Evolutionary conservation across 2,329 filamentous ascomycete genomes (phyloP).

Genomic region (Oidium heveae): DNA sequence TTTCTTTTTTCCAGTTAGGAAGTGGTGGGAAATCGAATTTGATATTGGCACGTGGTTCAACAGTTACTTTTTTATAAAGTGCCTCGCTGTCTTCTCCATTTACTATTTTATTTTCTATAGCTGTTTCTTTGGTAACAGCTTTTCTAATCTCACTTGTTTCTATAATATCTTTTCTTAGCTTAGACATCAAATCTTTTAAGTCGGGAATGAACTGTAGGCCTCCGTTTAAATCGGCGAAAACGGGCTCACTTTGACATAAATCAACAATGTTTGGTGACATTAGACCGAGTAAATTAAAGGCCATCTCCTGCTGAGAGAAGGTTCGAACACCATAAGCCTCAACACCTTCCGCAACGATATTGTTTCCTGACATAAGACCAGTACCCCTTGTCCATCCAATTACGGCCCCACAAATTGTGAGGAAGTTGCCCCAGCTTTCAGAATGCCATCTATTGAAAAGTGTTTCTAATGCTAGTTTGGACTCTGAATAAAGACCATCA

Average conservation of each 20-base stretch:
- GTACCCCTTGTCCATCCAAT: constrained; percentile 98
- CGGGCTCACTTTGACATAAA: constrained; percentile 81
- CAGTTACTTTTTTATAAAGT: constrained; percentile 79
- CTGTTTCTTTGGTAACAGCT: constrained; percentile 84
- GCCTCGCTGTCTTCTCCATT: constrained; percentile 83
- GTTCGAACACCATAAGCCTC: constrained; percentile 93
- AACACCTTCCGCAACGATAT: constrained; percentile 88
- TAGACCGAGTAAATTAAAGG: constrained; percentile 87
- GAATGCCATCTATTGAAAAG: constrained; percentile 98
- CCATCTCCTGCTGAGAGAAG: constrained; percentile 98
- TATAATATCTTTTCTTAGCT: constrained; percentile 79
- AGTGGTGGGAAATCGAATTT: constrained; percentile 86
- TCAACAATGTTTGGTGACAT: constrained; percentile 90
- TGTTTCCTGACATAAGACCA: constrained; percentile 93
- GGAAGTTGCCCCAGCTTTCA: constrained; percentile 90
- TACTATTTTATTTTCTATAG: constrained; percentile 90
- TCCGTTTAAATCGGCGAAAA: constrained; percentile 93
- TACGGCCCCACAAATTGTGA: constrained; percentile 92
- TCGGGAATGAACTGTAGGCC: constrained; percentile 94
- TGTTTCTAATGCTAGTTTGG: constrained; percentile 88
- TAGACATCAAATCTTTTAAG: constrained; percentile 81
- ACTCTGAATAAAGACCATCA: constrained; percentile 94
- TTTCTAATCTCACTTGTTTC: constrained; percentile 84
- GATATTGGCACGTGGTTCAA: constrained; percentile 89
- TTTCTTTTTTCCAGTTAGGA: constrained; percentile 75